These are phyloP conservation scores for Fusarium stilboides DNA, from an alignment of 2,329 filamentous ascomycete genomes.

Conservation along the genomic window DNA sequence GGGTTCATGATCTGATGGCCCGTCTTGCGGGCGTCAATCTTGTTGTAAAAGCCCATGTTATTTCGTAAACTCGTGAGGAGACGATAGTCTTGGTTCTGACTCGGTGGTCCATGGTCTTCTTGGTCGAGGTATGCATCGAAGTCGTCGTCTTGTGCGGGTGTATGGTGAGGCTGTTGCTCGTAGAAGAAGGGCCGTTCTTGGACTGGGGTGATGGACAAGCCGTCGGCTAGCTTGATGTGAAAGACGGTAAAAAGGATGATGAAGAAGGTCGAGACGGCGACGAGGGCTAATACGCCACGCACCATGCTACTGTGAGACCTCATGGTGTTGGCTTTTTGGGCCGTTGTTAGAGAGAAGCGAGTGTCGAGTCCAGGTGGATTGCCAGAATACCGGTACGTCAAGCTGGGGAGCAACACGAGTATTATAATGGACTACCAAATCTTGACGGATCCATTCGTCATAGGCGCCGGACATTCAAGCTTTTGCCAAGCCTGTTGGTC, in stretches of 20 bases:
- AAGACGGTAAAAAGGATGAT: slow-evolving; percentile 30
- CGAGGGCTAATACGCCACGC: slow-evolving; percentile 30
- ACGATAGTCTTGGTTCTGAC: slow-evolving; percentile 24
- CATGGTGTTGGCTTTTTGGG: slow-evolving; percentile 22
- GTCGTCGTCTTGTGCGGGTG: slow-evolving; percentile 10
- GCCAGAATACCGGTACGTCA: not conserved
- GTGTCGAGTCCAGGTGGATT: not conserved
- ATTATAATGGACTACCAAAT: slow-evolving; percentile 17
- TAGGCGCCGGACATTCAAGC: slow-evolving; percentile 30
- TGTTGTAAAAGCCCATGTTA: slow-evolving; percentile 42
- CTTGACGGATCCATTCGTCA: slow-evolving; percentile 19
- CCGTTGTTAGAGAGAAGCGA: not conserved
- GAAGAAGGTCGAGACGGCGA: slow-evolving; percentile 13
- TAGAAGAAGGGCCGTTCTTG: slow-evolving; percentile 36
- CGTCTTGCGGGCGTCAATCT: slow-evolving; percentile 27
- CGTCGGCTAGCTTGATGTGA: slow-evolving; percentile 28
- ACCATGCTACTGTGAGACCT: slow-evolving; percentile 22
- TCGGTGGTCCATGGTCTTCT: not conserved
- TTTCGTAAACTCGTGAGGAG: slow-evolving; percentile 37
- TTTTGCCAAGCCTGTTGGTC: slow-evolving; percentile 35
- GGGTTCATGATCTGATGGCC: slow-evolving; percentile 40
- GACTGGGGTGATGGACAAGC: slow-evolving; percentile 13
- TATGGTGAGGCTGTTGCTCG: slow-evolving; percentile 19
- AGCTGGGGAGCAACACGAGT: slow-evolving; percentile 2
- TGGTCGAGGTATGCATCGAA: slow-evolving; percentile 9